Evolutionary conservation across 2,329 filamentous ascomycete genomes (phyloP), one percentile per base, ranked within the genome.

Genomic region (Ophiostoma ips): DNA sequence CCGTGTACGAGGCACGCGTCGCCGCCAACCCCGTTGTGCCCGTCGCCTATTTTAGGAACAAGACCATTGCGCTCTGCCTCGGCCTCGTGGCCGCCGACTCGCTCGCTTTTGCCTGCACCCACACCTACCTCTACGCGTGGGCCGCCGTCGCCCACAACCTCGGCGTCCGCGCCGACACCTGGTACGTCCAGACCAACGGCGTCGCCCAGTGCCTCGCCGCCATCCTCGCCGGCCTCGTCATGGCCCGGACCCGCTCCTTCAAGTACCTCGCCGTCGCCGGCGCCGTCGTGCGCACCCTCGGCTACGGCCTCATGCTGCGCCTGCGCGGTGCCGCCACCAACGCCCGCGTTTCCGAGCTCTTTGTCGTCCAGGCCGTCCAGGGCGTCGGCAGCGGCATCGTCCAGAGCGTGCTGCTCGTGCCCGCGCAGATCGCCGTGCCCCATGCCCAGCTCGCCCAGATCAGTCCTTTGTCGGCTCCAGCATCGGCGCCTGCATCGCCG

Each of bases 291-390:
- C 68, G 70, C 11, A 56, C 71, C 10, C 55, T 73, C 31, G 71
- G 72, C 5, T 73, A 74, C 52, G 71, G 69, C 3, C 56, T 72
- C 30, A 75, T 75, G 71, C 62, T 73, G 30, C 64, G 71, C 2
- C 64, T 74, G 9, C 66, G 70, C 4, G 69, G 43, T 60, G 67
- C 48, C 64, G 55, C 63, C 35, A 72, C 63, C 35, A 72, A 69
- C 57, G 66, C 66, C 4, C 54, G 61, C 0, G 67, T n/a, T n/a
- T n/a, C 62, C 8, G 71, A 75, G 58, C 61, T 74, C 1, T 70
- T 72, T 54, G 54, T 68, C 24, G 67, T 72, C 1, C 71, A 75
- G 55, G 57, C 68, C 28, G 61, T 74, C 10, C 71, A 75, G 55
- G 71, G 71, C 2, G 55, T 69, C 4, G 71, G 71, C 4, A 45